Base-by-base conservation (phyloP, 768 basidiomycete species). In the Lentinula guzmanii region DNA sequence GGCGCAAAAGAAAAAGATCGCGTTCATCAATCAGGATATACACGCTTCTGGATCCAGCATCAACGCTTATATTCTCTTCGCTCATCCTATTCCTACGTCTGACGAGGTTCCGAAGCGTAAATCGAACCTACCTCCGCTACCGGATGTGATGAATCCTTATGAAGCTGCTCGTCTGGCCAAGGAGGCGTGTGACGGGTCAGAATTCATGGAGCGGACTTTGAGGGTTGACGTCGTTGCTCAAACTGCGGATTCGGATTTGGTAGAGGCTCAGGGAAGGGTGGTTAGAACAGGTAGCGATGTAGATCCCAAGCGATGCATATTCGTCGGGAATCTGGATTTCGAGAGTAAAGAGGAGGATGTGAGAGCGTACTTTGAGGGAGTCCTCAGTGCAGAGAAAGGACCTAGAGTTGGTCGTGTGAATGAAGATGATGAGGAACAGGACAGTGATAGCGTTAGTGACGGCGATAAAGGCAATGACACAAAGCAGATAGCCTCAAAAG, bases 281-380 rank as follows among this genome's bases (percentile, higher is more conserved):
- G 68, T 64, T 4, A 67, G 71, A 9, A 70, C 67, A 4, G 65
- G 64, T 11, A 63, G 71, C 4, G 77, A 75, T 15, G 75, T 79
- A 0, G 90, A 98, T 69, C 91, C 93, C 11, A 92, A 91, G 68
- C 76, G 84, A 63, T 91, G 89, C 13, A 70, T 98, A 28, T 98
- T 98, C 68, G 88, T 99, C 2, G 96, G 96, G 5, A 95, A 91
- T 67, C 78, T 99, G 62, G 95, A 97, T 69, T 97, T 97, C 71
- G 90, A 86, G 41, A 86, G 90, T 68, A 90, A 87, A 69, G 97
- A 98, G 69, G 91, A 96, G 70, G 93, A 95, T 69, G 69, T 99
- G 46, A 75, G 97, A 31, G 80, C 78, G 4, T 97, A 93, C 72
- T 95, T 97, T 60, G 95, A 98, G 73, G 82, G 79, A 4, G 70